A percentile compares a stretch with the other conserved stretches of the same genome.
These are phyloP conservation scores for Trypanosoma rangeli DNA, from an alignment of 208 protist genomes.

Conservation along the genomic window DNA sequence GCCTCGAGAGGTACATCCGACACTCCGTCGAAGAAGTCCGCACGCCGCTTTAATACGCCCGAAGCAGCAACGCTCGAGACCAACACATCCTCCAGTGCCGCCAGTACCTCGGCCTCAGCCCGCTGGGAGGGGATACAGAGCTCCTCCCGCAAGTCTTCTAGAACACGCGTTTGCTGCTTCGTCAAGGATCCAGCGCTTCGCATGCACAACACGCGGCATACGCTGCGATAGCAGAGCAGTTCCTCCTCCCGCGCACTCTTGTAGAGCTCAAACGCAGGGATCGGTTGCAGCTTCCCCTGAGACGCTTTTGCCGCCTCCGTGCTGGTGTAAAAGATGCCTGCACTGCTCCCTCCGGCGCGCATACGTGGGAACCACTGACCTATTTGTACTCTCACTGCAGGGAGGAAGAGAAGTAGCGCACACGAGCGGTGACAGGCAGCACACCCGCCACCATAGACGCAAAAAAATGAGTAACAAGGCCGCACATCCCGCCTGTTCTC, in stretches of 20 bases:
- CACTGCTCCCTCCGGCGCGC: not conserved
- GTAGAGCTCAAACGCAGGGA: constrained; percentile 76
- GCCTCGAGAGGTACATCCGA: constrained; percentile 59
- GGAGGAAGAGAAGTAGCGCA: constrained; percentile 8
- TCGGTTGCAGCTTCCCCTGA: constrained; percentile 30
- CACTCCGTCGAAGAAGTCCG: constrained; percentile 84
- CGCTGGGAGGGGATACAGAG: constrained; percentile 50
- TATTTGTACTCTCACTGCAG: not conserved
- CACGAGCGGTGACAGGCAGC: not conserved
- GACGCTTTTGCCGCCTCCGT: constrained; percentile 46
- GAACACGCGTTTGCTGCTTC: constrained; percentile 53
- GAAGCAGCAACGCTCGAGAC: constrained; percentile 49
- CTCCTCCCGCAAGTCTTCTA: constrained; percentile 77
- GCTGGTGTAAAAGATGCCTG: constrained; percentile 53
- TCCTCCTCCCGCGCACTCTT: constrained; percentile 83
- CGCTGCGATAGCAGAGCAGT: constrained; percentile 62
- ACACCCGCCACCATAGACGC: not conserved
- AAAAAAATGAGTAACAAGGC: no score
- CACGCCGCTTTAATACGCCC: constrained; percentile 53
- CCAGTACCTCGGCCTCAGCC: constrained; percentile 46
- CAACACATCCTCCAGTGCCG: constrained; percentile 50
- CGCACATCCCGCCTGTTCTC: no score
- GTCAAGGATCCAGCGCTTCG: constrained; percentile 45
- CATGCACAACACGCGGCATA: constrained; percentile 82
- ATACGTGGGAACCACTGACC: constrained; percentile 8